Evolutionary conservation across 2,329 filamentous ascomycete species (phyloP), one percentile per base, ranked within the genome.

Genomic region (Epichloe amarillans): DNA sequence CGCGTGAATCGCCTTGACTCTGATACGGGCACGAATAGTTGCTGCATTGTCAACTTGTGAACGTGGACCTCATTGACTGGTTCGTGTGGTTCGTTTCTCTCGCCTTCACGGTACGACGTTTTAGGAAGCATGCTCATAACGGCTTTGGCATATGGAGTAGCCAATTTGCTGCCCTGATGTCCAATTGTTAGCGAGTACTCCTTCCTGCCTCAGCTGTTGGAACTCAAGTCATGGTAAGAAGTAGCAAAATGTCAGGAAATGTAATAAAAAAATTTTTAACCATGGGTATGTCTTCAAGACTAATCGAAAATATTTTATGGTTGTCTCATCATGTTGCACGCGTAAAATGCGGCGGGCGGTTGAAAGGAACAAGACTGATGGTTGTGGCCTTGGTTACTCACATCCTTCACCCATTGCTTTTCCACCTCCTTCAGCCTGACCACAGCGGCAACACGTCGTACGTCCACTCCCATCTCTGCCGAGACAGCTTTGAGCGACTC

Each of bases 281-380:
- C 88, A 93, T 83, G 75, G 82, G 53, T 73, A 69, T 82, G 90
- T 97, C 90, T 95, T 96, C 77, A 94, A 95, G 91, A 97, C 91
- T 96, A 95, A 97, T 96, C 91, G 91, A 85, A 52, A 43, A 44
- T 84, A 83, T 83, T 80, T 78, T 71, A 74, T 53, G 77, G 87
- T 70, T 66, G 64, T 79, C 61, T 69, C 77, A 81, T 81, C 77
- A 80, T 68, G 49, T 55, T 60, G 61, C 46, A 46, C 17, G 35
- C 21, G 46, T 44, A 12, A 4, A 36, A 42, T 7, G 19, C 14
- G 14, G 60, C 8, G 47, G 10, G 15, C 1, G 10, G n/a, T 30
- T 62, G 54, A 52, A 57, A 47, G 37, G 12, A 12, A 12, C 36
- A 52, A 54, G 50, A 35, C 47, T 2, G 30, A 49, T 47, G 30